Percentiles rank a stretch among this genome's conserved stretches.
Evolutionary conservation across 2,329 filamentous ascomycete species (phyloP).

Genomic region (Penicillium sp.): DNA sequence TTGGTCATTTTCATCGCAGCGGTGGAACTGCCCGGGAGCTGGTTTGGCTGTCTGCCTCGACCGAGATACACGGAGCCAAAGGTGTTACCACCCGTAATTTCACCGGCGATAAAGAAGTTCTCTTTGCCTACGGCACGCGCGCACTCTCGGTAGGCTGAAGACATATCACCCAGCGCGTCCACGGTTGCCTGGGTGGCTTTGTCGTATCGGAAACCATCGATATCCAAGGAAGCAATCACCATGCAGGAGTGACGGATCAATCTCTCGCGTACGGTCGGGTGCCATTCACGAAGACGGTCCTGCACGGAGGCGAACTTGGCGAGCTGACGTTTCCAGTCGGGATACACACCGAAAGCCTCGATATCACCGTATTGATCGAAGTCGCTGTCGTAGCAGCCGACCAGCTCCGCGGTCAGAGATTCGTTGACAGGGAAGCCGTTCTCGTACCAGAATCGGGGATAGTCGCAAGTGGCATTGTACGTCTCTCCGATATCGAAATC

Average conservation of each 20-base stretch:
- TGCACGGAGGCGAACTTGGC: constrained; percentile 67
- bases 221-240: constrained; percentile 59
- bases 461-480: constrained; percentile 55
- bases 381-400: constrained; percentile 61
- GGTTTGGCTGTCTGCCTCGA: constrained; percentile 57
- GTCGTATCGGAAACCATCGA: constrained; percentile 66
- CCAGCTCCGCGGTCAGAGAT: constrained; percentile 47
- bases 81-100: constrained; percentile 62
- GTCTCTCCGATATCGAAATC: constrained; percentile 57
- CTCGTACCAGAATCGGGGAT: constrained; percentile 62
- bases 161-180: constrained; percentile 60
- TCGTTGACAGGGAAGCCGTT: constrained; percentile 52
- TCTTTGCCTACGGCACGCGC: constrained; percentile 56
- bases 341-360: constrained; percentile 62
- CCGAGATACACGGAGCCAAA: constrained; percentile 62
- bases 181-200: constrained; percentile 64
- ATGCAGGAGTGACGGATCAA: constrained; percentile 63
- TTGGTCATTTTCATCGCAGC: constrained; percentile 52
- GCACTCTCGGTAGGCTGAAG: constrained; percentile 57
- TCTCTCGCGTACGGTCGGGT: constrained; percentile 56
- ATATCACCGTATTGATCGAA: constrained; percentile 66
- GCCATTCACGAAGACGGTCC: constrained; percentile 65
- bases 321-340: constrained; percentile 62
- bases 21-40: constrained; percentile 45
- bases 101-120: constrained; percentile 64